Base-by-base conservation (phyloP, 1,284 basidiomycete species). In the Trichosporon sp. region DNA sequence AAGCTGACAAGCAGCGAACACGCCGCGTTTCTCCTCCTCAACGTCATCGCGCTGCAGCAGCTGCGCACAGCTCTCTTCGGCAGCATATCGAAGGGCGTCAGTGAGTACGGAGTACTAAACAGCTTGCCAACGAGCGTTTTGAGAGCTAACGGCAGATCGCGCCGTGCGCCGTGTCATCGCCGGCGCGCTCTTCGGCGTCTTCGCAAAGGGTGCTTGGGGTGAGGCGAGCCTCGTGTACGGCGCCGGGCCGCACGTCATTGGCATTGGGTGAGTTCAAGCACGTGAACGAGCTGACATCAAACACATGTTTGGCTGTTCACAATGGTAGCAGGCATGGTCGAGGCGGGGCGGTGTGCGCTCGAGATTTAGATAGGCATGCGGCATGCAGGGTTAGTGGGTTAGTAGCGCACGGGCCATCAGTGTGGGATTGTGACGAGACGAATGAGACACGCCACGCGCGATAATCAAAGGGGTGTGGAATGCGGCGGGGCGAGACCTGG, bases 151-250 rank as follows among this genome's bases (percentile, higher is more conserved):
- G 2, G 4, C 56, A 61, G 56, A 61, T 31, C 56, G 56, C 31
- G 31, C 26, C 11, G 32, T 35, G 31, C 56, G 56, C 11, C 56
- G 56, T 7, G 31, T 35, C 31, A 32, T 61, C 14, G 56, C 56
- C 4, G 56, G 31, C 31, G 31, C 32, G 8, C 56, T 61, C 56
- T 31, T 35, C 26, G 32, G 31, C 12, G 56, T 61, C 12, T 61
- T 61, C 31, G 32, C 56, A 35, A 21, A 8, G 5, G 26, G 56
- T 2, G 56, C 56, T 4, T 61, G 56, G 56, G 31, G 56, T 31
- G 56, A 61, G 56, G 56, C 56, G 8, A 61, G 56, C 16, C 56
- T 61, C 26, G 56, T 61, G 56, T 61, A 61, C 31, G 31, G 16
- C 26, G 56, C 56, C 5, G 56, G 56, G 5, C 19, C 56, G 6